Conservation (phyloP, 129 eudicot genomes). For the Gnaphalium uliginosum region DNA sequence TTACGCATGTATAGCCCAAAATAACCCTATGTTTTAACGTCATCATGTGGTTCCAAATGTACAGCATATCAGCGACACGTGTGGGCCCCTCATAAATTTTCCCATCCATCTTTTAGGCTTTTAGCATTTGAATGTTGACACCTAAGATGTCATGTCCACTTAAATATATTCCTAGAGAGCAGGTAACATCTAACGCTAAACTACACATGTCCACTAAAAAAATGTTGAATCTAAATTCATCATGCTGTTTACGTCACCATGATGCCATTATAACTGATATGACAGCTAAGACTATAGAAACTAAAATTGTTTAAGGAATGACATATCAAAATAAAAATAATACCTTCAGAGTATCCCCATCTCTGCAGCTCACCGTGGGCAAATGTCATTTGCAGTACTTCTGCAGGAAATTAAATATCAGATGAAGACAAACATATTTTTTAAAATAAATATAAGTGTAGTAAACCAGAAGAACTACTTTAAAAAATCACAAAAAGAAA, state of each 20-base stretch:
- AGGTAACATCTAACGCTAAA: background rate
- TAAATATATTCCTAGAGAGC: background rate
- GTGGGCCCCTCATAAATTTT: background rate
- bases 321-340: background rate
- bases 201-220: background rate
- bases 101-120: slow-evolving; percentile 9
- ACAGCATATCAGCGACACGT: slow-evolving; percentile 15
- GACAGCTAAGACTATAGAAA: background rate
- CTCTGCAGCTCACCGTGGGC: slow-evolving; percentile 61
- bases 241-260: slow-evolving; percentile 1
- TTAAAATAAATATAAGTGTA: slow-evolving; percentile 3
- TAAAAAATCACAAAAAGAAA: background rate
- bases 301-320: background rate
- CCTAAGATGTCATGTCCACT: slow-evolving; percentile 16
- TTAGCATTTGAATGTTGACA: slow-evolving; percentile 9
- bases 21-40: background rate
- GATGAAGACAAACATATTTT: background rate
- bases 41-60: background rate
- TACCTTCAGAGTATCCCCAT: slow-evolving; percentile 68
- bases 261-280: slow-evolving; percentile 3
- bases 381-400: slow-evolving; percentile 63
- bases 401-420: slow-evolving; percentile 43
- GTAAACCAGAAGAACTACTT: background rate
- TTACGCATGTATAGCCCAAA: background rate
- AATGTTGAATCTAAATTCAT: slow-evolving; percentile 13